Percentiles rank a stretch among this genome's conserved stretches.
phyloP scores from a whole-genome alignment of 2,329 filamentous ascomycete species.

The Fusarium beomiforme region DNA sequence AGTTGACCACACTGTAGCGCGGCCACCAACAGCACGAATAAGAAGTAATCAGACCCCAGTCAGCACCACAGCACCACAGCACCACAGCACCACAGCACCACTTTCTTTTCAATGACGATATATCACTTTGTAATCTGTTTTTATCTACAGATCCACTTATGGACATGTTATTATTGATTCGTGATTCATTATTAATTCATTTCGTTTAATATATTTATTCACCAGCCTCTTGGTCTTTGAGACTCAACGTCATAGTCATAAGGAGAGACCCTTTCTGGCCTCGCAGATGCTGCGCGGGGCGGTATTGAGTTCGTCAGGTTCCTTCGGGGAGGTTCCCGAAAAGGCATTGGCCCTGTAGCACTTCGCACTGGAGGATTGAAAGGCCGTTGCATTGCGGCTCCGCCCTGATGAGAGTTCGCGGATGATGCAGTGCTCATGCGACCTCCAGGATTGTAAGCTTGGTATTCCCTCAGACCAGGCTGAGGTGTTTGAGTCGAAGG shows the following conservation, averaged over 20 bases:
- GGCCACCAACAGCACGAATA: constrained; percentile 16
- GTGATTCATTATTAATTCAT: constrained; percentile 28
- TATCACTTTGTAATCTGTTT: background rate
- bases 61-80: background rate
- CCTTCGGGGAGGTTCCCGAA: constrained; percentile 52
- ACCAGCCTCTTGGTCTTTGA: constrained; percentile 46
- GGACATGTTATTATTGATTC: constrained; percentile 6
- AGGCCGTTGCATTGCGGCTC: constrained; percentile 33
- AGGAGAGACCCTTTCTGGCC: constrained; percentile 39
- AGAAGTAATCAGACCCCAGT: constrained; percentile 4
- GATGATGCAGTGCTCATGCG: constrained; percentile 49
- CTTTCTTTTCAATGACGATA: background rate
- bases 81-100: background rate
- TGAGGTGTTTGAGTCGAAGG: background rate
- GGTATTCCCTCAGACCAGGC: constrained; percentile 37
- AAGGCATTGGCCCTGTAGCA: constrained; percentile 51
- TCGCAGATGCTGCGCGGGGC: constrained; percentile 38
- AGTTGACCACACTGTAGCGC: constrained; percentile 6
- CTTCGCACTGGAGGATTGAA: constrained; percentile 49
- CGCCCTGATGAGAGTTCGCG: constrained; percentile 36
- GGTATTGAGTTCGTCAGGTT: constrained; percentile 58
- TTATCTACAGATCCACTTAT: constrained; percentile 1
- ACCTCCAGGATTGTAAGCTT: constrained; percentile 46
- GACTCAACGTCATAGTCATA: constrained; percentile 51
- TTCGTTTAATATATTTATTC: constrained; percentile 1